Conservation (phyloP, 345 rosid genomes). For the Pistacia integerrima region DNA sequence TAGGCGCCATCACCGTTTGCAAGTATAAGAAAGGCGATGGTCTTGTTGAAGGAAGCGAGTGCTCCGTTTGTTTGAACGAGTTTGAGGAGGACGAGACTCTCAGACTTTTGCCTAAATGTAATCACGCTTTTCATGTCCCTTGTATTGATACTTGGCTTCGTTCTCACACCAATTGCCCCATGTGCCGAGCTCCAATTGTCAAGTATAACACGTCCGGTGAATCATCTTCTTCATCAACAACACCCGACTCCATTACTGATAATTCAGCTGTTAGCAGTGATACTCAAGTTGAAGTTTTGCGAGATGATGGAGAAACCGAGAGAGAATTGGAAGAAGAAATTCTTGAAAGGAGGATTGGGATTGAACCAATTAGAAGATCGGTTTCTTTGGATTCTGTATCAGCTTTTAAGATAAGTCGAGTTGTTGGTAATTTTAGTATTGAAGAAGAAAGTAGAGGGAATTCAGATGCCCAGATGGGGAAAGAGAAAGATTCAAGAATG, state of each 20-base stretch:
- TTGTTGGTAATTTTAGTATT: conserved; percentile 22
- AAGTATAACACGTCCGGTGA: neutral
- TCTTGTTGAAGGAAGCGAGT: conserved; percentile 68
- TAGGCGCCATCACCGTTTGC: conserved; percentile 52
- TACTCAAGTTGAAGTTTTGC: conserved; percentile 20
- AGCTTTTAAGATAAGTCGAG: conserved; percentile 47
- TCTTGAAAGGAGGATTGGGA: conserved; percentile 20
- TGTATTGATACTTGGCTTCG: conserved; percentile 83
- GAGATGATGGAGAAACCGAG: conserved; percentile 27
- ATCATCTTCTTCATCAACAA: neutral
- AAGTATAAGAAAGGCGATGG: conserved; percentile 52
- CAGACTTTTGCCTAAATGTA: conserved; percentile 70
- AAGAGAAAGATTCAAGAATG: conserved; percentile 22
- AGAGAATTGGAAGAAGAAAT: conserved; percentile 19
- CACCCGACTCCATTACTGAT: conserved; percentile 4
- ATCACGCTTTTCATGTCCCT: conserved; percentile 68
- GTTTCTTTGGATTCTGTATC: conserved; percentile 69
- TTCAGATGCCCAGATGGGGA: conserved; percentile 12
- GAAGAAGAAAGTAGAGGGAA: conserved; percentile 23
- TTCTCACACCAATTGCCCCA: conserved; percentile 66
- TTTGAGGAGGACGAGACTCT: conserved; percentile 68
- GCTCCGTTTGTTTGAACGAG: conserved; percentile 76
- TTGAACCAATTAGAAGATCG: conserved; percentile 58
- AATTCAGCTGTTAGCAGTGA: conserved; percentile 22
- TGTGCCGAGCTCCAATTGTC: conserved; percentile 67